Base-by-base conservation (phyloP, 768 basidiomycete species). In the Kwoniella dejecticola region DNA sequence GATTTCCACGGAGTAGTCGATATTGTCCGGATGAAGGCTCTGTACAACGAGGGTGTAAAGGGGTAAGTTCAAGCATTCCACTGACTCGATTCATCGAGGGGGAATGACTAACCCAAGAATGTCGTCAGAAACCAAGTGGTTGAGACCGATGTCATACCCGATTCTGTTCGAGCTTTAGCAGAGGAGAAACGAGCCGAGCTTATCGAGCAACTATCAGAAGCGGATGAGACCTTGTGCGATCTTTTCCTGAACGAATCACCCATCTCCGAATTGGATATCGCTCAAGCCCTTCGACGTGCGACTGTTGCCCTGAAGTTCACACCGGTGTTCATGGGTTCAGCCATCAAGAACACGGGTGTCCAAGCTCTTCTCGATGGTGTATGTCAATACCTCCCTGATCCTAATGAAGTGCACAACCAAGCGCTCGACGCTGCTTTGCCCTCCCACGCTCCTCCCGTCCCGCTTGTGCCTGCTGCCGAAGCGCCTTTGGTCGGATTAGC, bases 281-380 rank as follows among this genome's bases (percentile, higher is more conserved):
- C 86, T 4, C 83, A 82, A 27, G 95, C 94, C 17, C 88, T 99
- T 68, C 87, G 93, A 19, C 90, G 96, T 33, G 85, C 91, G 2
- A 98, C 96, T 1, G 84, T 91, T 70, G 81, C 83, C 11, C 86
- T 92, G 72, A 91, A 89, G 66, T 98, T 99, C 81, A 89, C 91
- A 0, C 96, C 96, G 0, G 96, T 99, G 54, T 96, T 97, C 81
- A 82, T 97, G 62, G 96, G 96, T 40, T 95, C 93, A 5, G 96
- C 96, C 0, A 88, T 98, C 74, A 97, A 96, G 83, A 99, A 99
- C 79, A 94, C 92, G 7, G 91, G 86, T 38, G 89, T 99, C 5
- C 96, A 99, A 75, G 87, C 91, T 17, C 83, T 98, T 57, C 83
- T 99, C 19, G 94, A 99, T 69, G 95, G 94, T 62, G 89, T 97